Conservation (phyloP, 768 basidiomycete species). For the Tremella fuciformis region DNA sequence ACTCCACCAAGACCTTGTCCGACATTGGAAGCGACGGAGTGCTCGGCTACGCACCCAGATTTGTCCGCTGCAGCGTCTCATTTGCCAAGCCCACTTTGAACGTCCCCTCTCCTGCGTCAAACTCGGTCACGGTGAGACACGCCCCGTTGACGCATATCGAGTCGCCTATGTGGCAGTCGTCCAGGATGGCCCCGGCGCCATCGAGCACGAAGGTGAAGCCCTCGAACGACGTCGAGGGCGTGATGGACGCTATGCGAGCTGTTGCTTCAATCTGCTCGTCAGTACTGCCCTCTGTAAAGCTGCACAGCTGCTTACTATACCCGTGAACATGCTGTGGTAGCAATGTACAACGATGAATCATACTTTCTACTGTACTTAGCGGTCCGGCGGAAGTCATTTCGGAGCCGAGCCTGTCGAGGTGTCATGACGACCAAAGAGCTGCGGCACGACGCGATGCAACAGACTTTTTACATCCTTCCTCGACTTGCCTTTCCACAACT, state of each 20-base stretch:
- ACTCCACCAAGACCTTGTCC: not conserved
- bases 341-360: not conserved
- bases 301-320: constrained; percentile 14
- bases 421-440: no score
- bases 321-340: constrained; percentile 22
- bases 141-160: constrained; percentile 64
- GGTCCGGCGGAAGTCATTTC: no score
- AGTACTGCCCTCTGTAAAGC: constrained; percentile 2
- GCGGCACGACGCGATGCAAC: no score
- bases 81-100: constrained; percentile 95
- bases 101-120: constrained; percentile 61
- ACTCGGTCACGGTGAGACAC: constrained; percentile 88
- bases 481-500: not conserved
- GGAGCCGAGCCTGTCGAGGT: no score
- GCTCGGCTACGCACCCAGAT: constrained; percentile 64
- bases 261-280: constrained; percentile 76
- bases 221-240: constrained; percentile 51
- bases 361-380: no score
- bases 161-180: constrained; percentile 88
- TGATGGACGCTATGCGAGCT: constrained; percentile 67
- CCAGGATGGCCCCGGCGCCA: constrained; percentile 68
- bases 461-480: not conserved
- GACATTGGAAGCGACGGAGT: not conserved
- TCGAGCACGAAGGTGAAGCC: constrained; percentile 81
- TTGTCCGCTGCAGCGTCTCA: constrained; percentile 86